Conservation (phyloP, 1,284 basidiomycete species). For the Cutaneotrichosporon dermatis region DNA sequence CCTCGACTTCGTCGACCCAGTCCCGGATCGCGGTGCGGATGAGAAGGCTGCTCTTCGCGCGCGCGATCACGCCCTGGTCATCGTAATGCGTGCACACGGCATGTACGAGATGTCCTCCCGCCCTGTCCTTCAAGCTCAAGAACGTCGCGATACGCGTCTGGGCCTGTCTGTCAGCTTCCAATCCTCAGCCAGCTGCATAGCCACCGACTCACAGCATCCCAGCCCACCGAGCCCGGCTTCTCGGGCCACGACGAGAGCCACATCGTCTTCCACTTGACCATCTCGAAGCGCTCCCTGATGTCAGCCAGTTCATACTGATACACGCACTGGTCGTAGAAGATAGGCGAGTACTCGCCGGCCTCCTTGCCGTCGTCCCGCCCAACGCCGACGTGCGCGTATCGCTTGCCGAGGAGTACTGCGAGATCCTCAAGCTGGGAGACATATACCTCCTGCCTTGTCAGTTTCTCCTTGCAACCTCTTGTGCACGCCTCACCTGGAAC, state of each 20-base stretch:
- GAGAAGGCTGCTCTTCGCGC: conserved; percentile 37
- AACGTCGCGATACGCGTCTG: conserved; percentile 45
- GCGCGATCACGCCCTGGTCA: conserved; percentile 33
- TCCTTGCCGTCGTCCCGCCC: conserved; percentile 60
- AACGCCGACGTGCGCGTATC: conserved; percentile 59
- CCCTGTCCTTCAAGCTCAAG: conserved; percentile 27
- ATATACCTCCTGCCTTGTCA: conserved; percentile 54
- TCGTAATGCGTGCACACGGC: conserved; percentile 48
- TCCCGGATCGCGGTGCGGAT: conserved; percentile 32
- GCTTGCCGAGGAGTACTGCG: conserved; percentile 54
- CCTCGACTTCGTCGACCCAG: conserved; percentile 30
- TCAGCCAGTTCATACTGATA: background rate
- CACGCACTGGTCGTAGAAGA: conserved; percentile 59
- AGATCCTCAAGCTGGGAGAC: conserved; percentile 60
- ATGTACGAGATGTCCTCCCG: conserved; percentile 27
- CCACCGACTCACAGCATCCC: conserved; percentile 44
- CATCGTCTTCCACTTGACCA: conserved; percentile 31
- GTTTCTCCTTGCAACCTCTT: background rate
- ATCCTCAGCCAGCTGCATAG: background rate
- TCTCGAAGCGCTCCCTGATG: conserved; percentile 10
- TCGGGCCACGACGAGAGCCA: conserved; percentile 42
- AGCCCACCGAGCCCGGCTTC: conserved; percentile 38
- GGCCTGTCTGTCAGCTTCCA: conserved; percentile 18
- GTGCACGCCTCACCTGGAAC: conserved; percentile 29
- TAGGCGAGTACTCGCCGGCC: conserved; percentile 61